A percentile compares a stretch with the other conserved stretches of the same genome.
Conservation (phyloP, 1,284 basidiomycete species). For the Moesziomyces sp. region DNA sequence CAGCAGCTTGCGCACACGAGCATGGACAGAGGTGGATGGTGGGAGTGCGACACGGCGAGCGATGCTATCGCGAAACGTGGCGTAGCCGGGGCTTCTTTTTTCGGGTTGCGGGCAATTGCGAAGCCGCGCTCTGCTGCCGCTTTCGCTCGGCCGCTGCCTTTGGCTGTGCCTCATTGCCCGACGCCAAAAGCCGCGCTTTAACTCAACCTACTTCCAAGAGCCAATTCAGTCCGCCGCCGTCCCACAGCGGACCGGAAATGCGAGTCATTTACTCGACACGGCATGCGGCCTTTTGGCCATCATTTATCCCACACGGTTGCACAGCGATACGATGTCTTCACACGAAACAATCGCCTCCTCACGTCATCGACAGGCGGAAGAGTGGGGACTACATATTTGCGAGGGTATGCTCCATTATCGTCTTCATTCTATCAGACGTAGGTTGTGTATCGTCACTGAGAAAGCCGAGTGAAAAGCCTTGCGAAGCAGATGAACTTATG, state of each 20-base stretch:
- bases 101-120: constrained; percentile 10
- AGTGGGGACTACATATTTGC: too few relatives aligned
- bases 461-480: too few relatives aligned
- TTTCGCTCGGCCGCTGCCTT: too few relatives aligned
- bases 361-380: too few relatives aligned
- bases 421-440: too few relatives aligned
- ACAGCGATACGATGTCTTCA: too few relatives aligned
- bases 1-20: constrained; percentile 25
- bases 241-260: background rate
- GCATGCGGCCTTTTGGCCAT: too few relatives aligned
- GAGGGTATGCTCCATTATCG: too few relatives aligned
- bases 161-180: background rate
- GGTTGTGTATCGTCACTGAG: too few relatives aligned
- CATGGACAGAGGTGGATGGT: constrained; percentile 6
- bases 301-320: too few relatives aligned
- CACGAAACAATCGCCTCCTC: too few relatives aligned
- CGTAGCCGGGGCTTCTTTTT: constrained; percentile 1
- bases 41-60: background rate
- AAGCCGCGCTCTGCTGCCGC: background rate
- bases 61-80: background rate
- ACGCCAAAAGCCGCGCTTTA: background rate
- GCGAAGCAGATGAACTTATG: too few relatives aligned
- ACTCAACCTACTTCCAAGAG: background rate
- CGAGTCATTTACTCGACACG: background rate
- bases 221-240: background rate